Evolutionary conservation across 2,329 filamentous ascomycete species (phyloP), one percentile per base, ranked within the genome.

Genomic region (Fusarium napiforme): DNA sequence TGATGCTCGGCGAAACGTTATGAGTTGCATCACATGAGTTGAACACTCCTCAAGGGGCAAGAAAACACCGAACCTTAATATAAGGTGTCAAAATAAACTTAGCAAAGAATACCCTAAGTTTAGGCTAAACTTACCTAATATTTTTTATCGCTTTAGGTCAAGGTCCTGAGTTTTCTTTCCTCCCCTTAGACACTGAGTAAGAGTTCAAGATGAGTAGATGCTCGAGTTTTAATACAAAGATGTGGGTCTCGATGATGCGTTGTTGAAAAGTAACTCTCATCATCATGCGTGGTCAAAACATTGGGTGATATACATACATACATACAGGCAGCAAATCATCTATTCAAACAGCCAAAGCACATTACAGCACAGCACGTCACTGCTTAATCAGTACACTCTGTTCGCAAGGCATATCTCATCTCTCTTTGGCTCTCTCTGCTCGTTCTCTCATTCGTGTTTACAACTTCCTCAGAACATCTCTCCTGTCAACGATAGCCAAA

Each of bases 391-490:
- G 30, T 59, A 30, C 50, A 40, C 18, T 40, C 36, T 65, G 49
- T 40, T 28, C 53, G 34, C 63, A 73, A 52, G 47, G 59, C 60
- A 36, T 64, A 61, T 60, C 63, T 67, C 57, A 53, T 72, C 53
- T 64, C 69, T 56, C 52, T 62, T 45, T 61, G 40, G 46, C 53
- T 37, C 36, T 52, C 52, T 58, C 53, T 49, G 52, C 56, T 66
- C 58, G 70, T 40, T 71, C 61, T 64, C 64, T 60, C 58, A 58
- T 69, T 69, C 71, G 57, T 64, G 64, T 64, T 69, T 57, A 53
- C 37, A 60, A 40, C 63, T 36, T 46, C 57, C 52, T 59, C 40
- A 37, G 45, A 28, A 21, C 49, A n/a, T 36, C 46, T 26, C 9
- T 15, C 40, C 40, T 18, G 9, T 58, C 39, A 58, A 39, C 19